phyloP scores from a whole-genome alignment of 805 yeast genomes.

The Grigorovia transvaalensis region DNA sequence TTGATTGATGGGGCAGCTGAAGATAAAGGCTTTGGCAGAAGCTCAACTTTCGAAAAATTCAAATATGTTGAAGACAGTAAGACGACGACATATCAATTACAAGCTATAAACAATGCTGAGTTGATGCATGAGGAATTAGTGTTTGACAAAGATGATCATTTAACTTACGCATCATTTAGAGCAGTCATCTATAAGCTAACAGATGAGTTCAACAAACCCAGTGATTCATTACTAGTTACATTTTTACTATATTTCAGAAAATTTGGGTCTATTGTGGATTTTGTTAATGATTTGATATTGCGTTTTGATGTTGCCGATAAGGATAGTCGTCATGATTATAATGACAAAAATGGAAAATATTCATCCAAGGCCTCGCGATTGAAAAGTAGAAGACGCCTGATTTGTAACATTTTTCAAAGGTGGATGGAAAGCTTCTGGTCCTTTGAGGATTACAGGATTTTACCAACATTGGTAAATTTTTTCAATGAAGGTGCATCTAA shows the following conservation, averaged over 20 bases:
- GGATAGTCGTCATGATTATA: conserved; percentile 24
- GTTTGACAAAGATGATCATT: conserved; percentile 33
- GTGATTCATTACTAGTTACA: conserved; percentile 57
- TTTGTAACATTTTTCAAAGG: conserved; percentile 57
- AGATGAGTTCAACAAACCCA: conserved; percentile 53
- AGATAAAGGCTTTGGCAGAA: conserved; percentile 26
- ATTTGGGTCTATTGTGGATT: conserved; percentile 55
- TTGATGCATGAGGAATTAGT: conserved; percentile 33
- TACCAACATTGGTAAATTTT: conserved; percentile 66
- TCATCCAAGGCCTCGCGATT: conserved; percentile 36
- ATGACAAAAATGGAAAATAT: conserved; percentile 29
- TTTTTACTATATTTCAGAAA: conserved; percentile 69
- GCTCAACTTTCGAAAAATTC: conserved; percentile 31
- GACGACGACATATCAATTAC: not conserved
- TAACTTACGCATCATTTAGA: conserved; percentile 62
- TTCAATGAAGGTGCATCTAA: conserved; percentile 66
- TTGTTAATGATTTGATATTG: conserved; percentile 56
- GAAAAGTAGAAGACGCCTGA: conserved; percentile 53
- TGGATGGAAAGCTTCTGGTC: conserved; percentile 94
- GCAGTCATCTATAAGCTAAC: conserved; percentile 58
- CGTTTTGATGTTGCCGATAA: conserved; percentile 47
- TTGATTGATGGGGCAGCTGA: not conserved
- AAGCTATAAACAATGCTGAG: conserved; percentile 15
- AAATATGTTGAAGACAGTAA: conserved; percentile 19
- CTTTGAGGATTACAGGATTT: conserved; percentile 47